Evolutionary conservation across 345 rosid genomes (phyloP).

Genomic region (Brassica napus): Da-Ae NC_063448.1:43332001-43332500

Average conservation of each 20-base stretch:
- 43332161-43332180: slow-evolving; percentile 50
- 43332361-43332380: slow-evolving; percentile 70
- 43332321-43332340: slow-evolving; percentile 72
- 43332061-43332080: slow-evolving; percentile 19
- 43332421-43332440: background rate
- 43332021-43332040: slow-evolving; percentile 5
- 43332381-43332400: slow-evolving; percentile 68
- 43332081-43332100: slow-evolving; percentile 17
- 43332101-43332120: slow-evolving; percentile 28
- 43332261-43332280: slow-evolving; percentile 81
- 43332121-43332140: background rate
- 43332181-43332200: slow-evolving; percentile 44
- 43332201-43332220: slow-evolving; percentile 57
- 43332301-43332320: slow-evolving; percentile 94
- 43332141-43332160: slow-evolving; percentile 36
- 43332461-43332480: background rate
- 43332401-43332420: slow-evolving; percentile 59
- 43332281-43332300: slow-evolving; percentile 70
- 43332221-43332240: slow-evolving; percentile 83
- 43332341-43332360: slow-evolving; percentile 69
- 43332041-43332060: background rate
- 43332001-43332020: background rate
- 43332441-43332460: background rate
- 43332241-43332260: slow-evolving; percentile 72
- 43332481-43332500: background rate